Conservation (phyloP, 2,329 filamentous ascomycete species). For the Mollisiaceae sp. region DNA sequence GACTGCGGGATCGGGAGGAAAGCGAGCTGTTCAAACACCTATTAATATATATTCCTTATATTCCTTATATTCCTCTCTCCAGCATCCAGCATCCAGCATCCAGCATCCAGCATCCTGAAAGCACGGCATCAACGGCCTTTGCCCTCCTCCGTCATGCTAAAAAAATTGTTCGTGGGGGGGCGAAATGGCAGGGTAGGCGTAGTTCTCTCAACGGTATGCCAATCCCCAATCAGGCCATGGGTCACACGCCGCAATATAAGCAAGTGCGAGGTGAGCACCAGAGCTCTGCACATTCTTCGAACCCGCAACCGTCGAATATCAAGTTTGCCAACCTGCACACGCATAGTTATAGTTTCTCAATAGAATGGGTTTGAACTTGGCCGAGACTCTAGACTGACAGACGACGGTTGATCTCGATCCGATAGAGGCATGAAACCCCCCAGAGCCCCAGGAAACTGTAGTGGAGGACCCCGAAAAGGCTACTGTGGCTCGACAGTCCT, state of each 20-base stretch:
- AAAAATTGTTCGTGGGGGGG: neutral
- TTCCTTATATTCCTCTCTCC: neutral
- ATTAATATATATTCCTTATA: slow-evolving; percentile 1
- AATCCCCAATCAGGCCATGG: slow-evolving; percentile 21
- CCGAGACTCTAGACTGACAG: neutral
- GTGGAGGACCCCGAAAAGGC: slow-evolving; percentile 7
- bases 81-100: too few species aligned
- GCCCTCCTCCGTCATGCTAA: neutral
- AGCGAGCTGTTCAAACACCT: neutral
- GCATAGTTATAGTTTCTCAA: neutral
- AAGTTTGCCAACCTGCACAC: neutral
- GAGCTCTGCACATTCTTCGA: neutral
- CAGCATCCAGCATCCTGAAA: neutral
- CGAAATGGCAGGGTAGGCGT: neutral
- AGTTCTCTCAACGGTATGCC: neutral
- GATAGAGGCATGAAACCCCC: slow-evolving; percentile 10
- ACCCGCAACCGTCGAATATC: neutral
- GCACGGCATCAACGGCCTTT: neutral
- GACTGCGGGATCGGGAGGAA: neutral
- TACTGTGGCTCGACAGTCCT: neutral
- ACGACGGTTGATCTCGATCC: slow-evolving; percentile 3
- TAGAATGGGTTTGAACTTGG: neutral
- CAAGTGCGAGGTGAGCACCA: neutral
- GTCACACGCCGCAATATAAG: slow-evolving; percentile 19
- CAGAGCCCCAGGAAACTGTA: neutral